Conservation (phyloP, 2,329 filamentous ascomycete genomes). For the Trichoderma semiorbis region DNA sequence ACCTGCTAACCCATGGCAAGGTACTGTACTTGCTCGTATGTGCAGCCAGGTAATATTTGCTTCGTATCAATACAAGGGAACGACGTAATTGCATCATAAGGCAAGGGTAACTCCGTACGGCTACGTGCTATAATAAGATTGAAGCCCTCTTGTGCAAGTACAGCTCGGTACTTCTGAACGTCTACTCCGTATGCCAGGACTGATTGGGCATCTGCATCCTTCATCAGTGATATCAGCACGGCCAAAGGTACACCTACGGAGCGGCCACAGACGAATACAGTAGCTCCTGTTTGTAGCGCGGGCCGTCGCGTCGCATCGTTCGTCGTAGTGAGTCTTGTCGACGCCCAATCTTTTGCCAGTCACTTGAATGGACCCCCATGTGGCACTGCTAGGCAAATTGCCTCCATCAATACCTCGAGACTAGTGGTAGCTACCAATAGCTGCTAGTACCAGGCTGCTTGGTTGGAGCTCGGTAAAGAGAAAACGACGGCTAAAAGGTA, state of each 20-base stretch:
- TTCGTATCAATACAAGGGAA: neutral
- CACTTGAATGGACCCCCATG: neutral
- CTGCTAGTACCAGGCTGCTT: neutral
- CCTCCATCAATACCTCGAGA: neutral
- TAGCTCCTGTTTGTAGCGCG: neutral
- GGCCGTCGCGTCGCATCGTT: conserved; percentile 8
- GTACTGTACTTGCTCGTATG: neutral
- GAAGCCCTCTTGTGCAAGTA: neutral
- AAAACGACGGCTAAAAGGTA: neutral
- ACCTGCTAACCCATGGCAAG: neutral
- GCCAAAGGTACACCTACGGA: neutral
- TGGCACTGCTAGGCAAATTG: neutral
- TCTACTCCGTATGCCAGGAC: neutral
- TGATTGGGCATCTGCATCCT: neutral
- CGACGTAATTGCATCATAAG: conserved; percentile 1
- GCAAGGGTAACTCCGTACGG: neutral
- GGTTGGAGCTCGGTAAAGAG: neutral
- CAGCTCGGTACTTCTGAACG: neutral
- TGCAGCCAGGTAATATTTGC: neutral
- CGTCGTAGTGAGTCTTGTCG: neutral
- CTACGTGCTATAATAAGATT: neutral
- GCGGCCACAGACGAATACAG: neutral
- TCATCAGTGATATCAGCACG: neutral
- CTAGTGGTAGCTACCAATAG: neutral
- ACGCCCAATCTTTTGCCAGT: neutral